Evolutionary conservation across 768 basidiomycete species (phyloP).

Genomic region (Mycena kentingensis): DNA sequence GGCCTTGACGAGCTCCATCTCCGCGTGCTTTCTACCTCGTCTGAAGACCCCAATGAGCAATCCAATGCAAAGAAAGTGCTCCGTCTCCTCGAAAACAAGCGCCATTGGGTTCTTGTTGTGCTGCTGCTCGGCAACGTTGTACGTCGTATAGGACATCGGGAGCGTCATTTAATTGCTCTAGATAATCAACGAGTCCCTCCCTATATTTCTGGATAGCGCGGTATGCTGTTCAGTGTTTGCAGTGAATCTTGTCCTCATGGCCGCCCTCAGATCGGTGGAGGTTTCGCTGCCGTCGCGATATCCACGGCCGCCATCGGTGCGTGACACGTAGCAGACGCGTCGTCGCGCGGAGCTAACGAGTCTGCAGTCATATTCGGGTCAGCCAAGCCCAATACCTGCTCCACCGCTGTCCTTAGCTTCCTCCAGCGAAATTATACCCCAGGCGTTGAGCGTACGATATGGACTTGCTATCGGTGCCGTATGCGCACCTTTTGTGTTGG

Average conservation of each 20-base stretch:
- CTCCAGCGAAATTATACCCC: slow-evolving; percentile 54
- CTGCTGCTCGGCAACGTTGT: slow-evolving; percentile 83
- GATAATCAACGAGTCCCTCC: slow-evolving; percentile 80
- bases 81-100: slow-evolving; percentile 58
- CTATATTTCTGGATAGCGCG: slow-evolving; percentile 80
- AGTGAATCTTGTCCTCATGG: background rate
- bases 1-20: slow-evolving; percentile 91
- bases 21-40: slow-evolving; percentile 80
- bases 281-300: slow-evolving; percentile 74
- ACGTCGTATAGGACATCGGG: background rate
- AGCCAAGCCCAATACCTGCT: slow-evolving; percentile 22
- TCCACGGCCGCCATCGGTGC: slow-evolving; percentile 64
- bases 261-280: slow-evolving; percentile 66
- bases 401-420: background rate
- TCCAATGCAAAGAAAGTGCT: slow-evolving; percentile 69
- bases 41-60: slow-evolving; percentile 68
- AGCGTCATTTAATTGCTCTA: background rate
- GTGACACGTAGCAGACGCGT: background rate
- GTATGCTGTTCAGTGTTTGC: slow-evolving; percentile 48
- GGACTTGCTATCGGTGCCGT: slow-evolving; percentile 78
- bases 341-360: too few species aligned
- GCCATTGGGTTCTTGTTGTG: slow-evolving; percentile 95
- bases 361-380: slow-evolving; percentile 76
- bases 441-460: slow-evolving; percentile 74
- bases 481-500: slow-evolving; percentile 75